Base-by-base conservation (phyloP, 495 filamentous ascomycete species). In the Parmelia sp. region DNA sequence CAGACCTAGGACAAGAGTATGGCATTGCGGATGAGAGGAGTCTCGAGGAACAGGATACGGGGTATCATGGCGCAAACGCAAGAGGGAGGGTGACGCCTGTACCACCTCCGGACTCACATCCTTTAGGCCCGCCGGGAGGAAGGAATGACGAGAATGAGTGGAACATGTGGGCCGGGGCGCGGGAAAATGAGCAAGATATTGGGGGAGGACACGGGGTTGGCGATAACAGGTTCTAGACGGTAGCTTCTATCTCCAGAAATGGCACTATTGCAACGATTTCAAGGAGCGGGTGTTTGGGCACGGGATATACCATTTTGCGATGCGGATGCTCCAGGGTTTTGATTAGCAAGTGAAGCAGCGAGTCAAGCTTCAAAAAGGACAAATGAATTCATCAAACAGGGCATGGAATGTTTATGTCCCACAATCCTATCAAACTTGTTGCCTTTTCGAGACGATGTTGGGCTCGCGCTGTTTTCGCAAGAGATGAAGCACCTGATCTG, bases 51-150 rank as follows among this genome's bases (percentile, higher is more conserved):
- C 62, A 68, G 14, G 62, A 68, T 44, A 68, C 66, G 7, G 42
- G 62, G 19, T 68, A 68, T 51, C 66, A 63, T 49, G 58, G 60
- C 3, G 60, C 61, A 33, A 45, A 53, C 3, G 60, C 61, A 33
- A 45, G 44, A 60, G 40, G 51, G 15, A 57, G 53, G 40, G 19
- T 57, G 27, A 45, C 51, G 7, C 61, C 62, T 19, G 56, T 64
- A 40, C 62, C 62, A 25, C 66, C 66, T 8, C 66, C 66, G 35
- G 66, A 68, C 61, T 36, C 57, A 15, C 60, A 58, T 33, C 66
- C 66, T 19, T 55, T 68, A 19, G 66, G 66, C 37, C 66, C 66
- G 35, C 66, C 63, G n/a, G 66, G 51, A 55, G 51, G 27, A 15
- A 33, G 27, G 51, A 35, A 15, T n/a, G 9, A 55, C 7, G 29